Evolutionary conservation across 23 red algal genomes (phyloP).

Genomic region (Rhodosorus marinus): DNA sequence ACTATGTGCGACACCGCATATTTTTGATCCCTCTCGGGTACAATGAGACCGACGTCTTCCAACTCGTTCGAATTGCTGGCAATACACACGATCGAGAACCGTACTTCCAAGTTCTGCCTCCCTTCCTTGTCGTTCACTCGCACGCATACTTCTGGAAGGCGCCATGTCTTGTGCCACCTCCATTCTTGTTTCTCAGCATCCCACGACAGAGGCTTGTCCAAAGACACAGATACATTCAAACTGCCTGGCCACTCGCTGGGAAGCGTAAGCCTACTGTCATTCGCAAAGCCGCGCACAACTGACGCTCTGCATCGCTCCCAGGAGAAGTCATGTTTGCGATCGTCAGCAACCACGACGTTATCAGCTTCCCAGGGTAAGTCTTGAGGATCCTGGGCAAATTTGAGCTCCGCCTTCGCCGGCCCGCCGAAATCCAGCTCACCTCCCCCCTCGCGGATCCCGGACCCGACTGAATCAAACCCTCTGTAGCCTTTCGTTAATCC

Average conservation of each 20-base stretch:
- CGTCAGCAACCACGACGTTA: too few species aligned
- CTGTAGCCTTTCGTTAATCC: too few species aligned
- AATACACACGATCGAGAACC: conserved; percentile 31
- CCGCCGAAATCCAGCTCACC: too few species aligned
- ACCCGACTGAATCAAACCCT: too few species aligned
- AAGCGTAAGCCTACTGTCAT: too few species aligned
- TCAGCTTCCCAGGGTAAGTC: too few species aligned
- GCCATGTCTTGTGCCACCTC: conserved; percentile 88
- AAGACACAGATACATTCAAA: neutral
- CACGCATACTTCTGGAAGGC: conserved; percentile 49
- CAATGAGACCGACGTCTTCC: conserved; percentile 39
- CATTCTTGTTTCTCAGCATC: conserved; percentile 12
- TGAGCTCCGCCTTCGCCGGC: too few species aligned
- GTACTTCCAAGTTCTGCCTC: conserved; percentile 20
- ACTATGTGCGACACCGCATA: conserved; percentile 21
- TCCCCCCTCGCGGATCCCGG: too few species aligned
- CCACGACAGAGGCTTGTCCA: conserved; percentile 4
- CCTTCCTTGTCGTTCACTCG: conserved; percentile 9
- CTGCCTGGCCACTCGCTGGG: neutral
- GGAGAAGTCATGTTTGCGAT: too few species aligned
- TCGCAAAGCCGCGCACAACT: too few species aligned
- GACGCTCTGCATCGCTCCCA: too few species aligned
- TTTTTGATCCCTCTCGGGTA: conserved; percentile 18
- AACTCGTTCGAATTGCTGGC: conserved; percentile 21
- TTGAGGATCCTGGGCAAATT: too few species aligned